These are phyloP conservation scores for Capillidium heterosporum DNA, from an alignment of 371 early-diverging fungal genomes.

Conservation along the genomic window DNA sequence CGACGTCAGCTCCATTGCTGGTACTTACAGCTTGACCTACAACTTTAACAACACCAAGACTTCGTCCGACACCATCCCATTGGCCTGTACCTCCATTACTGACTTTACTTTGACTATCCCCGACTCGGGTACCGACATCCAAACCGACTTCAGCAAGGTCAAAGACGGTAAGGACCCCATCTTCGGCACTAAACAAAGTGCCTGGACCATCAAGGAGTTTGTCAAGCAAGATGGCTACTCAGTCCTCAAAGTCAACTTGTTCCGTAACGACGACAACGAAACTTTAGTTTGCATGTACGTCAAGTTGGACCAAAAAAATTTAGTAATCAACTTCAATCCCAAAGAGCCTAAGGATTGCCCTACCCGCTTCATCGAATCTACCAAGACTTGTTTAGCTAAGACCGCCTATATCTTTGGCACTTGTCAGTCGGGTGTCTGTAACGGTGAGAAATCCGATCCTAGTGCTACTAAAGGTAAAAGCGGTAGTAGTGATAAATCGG, in stretches of 20 bases:
- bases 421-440: neutral
- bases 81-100: neutral
- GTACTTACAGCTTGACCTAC: neutral
- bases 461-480: neutral
- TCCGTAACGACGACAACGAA: neutral
- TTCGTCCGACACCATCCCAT: neutral
- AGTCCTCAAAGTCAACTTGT: neutral
- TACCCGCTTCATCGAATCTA: neutral
- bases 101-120: neutral
- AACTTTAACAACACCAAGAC: neutral
- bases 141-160: neutral
- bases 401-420: neutral
- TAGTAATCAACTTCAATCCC: conserved; percentile 1
- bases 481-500: too few species aligned
- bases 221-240: neutral
- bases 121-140: neutral
- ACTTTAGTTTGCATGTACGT: neutral
- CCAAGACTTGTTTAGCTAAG: neutral
- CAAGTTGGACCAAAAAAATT: neutral
- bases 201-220: neutral
- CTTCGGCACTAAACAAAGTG: neutral
- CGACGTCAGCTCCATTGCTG: neutral
- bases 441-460: neutral
- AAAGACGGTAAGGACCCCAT: neutral
- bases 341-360: neutral